Conservation (phyloP, 148 eudicot genomes). For the Drosera capensis region DNA sequence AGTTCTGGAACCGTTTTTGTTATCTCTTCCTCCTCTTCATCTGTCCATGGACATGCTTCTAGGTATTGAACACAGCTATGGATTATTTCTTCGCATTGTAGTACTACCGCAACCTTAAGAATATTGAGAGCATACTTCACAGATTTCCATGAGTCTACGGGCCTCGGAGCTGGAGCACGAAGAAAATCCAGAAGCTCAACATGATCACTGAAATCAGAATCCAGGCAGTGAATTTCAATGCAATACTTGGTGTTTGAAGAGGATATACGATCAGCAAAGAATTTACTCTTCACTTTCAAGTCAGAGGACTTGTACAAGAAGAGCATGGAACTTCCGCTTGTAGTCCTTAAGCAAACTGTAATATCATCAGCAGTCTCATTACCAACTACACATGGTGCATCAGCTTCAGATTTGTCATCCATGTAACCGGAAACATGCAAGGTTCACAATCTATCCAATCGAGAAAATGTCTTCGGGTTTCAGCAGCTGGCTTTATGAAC, state of each 20-base stretch:
- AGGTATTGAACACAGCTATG: conserved; percentile 46
- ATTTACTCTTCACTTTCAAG: conserved; percentile 40
- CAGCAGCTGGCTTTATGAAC: too few species aligned
- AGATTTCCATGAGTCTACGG: conserved; percentile 47
- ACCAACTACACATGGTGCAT: conserved; percentile 10
- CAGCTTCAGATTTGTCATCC: conserved; percentile 25
- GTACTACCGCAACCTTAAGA: conserved; percentile 41
- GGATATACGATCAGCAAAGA: conserved; percentile 31
- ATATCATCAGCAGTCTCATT: conserved; percentile 25
- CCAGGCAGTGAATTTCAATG: conserved; percentile 44
- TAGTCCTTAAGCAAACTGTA: conserved; percentile 32
- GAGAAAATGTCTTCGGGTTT: background rate
- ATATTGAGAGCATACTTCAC: conserved; percentile 45
- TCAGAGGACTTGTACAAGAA: conserved; percentile 26
- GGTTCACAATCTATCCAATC: conserved; percentile 4
- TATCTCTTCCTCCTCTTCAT: conserved; percentile 59
- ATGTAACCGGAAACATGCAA: conserved; percentile 14
- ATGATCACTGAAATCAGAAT: conserved; percentile 27
- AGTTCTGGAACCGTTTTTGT: conserved; percentile 29
- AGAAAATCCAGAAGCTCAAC: conserved; percentile 36
- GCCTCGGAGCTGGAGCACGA: conserved; percentile 22
- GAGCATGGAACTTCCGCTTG: conserved; percentile 23
- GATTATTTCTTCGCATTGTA: conserved; percentile 34
- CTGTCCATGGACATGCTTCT: conserved; percentile 74
- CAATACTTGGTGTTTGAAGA: conserved; percentile 9